phyloP scores from a whole-genome alignment of 2,329 filamentous ascomycete species.

The Podosphaera aphanis region DNA sequence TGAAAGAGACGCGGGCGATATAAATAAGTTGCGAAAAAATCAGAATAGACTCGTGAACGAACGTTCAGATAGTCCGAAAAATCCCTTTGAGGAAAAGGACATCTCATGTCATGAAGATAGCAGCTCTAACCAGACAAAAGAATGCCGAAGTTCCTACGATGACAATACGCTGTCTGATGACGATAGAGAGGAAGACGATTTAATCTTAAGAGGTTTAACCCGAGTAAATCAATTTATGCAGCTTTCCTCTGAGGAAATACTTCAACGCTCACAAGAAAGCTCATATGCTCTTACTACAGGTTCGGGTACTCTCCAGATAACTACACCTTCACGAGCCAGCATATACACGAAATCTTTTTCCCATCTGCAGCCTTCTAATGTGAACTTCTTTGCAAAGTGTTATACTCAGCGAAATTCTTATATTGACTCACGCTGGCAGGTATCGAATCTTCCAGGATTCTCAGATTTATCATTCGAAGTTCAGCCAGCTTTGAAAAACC shows the following conservation, averaged over 20 bases:
- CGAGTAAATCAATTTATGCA: constrained; percentile 8
- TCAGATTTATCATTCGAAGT: constrained; percentile 5
- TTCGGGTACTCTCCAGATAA: background rate
- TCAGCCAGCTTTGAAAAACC: background rate
- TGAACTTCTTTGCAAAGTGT: constrained; percentile 1
- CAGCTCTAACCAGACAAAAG: background rate
- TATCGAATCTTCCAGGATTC: constrained; percentile 12
- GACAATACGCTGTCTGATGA: constrained; percentile 9
- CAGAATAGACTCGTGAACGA: constrained; percentile 7
- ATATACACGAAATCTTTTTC: background rate
- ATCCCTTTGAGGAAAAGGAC: constrained; percentile 7
- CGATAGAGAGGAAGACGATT: constrained; percentile 14
- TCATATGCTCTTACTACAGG: background rate
- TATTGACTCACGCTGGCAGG: constrained; percentile 13
- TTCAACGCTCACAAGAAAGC: background rate
- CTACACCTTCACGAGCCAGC: background rate
- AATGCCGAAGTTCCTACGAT: background rate
- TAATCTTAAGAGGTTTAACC: constrained; percentile 14
- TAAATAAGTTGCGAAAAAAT: constrained; percentile 4
- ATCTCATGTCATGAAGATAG: constrained; percentile 5
- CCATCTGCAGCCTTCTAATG: background rate
- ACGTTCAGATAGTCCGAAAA: constrained; percentile 4
- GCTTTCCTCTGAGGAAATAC: constrained; percentile 3
- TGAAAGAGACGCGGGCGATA: constrained; percentile 26
- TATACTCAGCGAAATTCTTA: background rate